Base-by-base conservation (phyloP, 169 alveolate species). In the Plasmodium billcollinsi region DNA sequence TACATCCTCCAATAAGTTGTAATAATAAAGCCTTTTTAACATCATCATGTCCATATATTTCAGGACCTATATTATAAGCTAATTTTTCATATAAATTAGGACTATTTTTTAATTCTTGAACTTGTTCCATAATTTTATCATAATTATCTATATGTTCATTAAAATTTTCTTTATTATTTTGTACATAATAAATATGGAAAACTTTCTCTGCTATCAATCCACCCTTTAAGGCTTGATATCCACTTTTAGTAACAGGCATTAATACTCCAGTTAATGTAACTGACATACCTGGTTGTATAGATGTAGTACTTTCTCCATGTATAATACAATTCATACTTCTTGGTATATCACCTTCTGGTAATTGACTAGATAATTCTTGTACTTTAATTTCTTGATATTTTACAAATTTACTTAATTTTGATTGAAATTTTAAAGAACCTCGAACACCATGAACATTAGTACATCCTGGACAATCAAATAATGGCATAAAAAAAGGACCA, bases 1-100 rank as follows among this genome's bases (percentile, higher is more conserved):
- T 95, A 12, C 95, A 97, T 47, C 99, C 99, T 18, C 99, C 99
- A 14, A 94, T 72, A 90, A 98, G 91, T 65, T 97, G 95, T 54
- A 98, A 80, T 58, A 98, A 93, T 56, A 98, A 89, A 9, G 99
- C 99, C 90, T 98, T 98, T 94, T 98, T 98, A 26, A 98, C 98
- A 95, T 98, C 99, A 43, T 97, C 97, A 94, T 96, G 94, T 12
- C 99, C 99, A 73, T 94, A 98, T 56, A 98, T 97, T 93, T 98
- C 99, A 2, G 99, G 99, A 5, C 99, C 99, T 26, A 98, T 98
- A 26, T 98, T 94, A 89, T 95, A 92, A n/a, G 99, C 97, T 43
- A 98, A 95, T 33, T 92, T 89, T 43, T 97, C 97, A 92, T 97
- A 97, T 49, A 98, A 74, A 54, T 97, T 95, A 5, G 95, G 94